These are phyloP conservation scores for Entonaema liquescens DNA, from an alignment of 495 filamentous ascomycete genomes.

Conservation along the genomic window DNA sequence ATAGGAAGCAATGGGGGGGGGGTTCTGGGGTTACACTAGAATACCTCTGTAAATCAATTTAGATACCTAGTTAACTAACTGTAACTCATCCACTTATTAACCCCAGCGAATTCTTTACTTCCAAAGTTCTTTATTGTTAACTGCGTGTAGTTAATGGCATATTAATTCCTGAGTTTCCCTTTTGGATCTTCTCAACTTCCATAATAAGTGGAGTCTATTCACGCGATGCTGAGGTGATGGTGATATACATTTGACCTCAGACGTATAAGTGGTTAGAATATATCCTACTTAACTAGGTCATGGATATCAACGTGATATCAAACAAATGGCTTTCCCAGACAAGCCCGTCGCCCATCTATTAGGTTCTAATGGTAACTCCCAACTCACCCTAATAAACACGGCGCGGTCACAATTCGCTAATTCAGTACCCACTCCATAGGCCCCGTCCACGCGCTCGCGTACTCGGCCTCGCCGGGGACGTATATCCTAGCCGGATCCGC, in stretches of 20 bases:
- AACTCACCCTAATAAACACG: neutral
- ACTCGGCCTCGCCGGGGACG: constrained; percentile 71
- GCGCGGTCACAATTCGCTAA: constrained; percentile 8
- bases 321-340: constrained; percentile 50
- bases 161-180: neutral
- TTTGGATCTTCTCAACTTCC: neutral
- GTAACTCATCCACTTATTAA: neutral
- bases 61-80: neutral
- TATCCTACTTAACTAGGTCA: constrained; percentile 13
- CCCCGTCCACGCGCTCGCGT: constrained; percentile 76
- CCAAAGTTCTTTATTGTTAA: too few relatives aligned
- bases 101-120: neutral
- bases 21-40: neutral
- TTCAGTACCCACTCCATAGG: constrained; percentile 51
- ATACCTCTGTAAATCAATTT: neutral
- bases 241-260: constrained; percentile 4
- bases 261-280: constrained; percentile 11
- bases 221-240: constrained; percentile 6
- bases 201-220: neutral
- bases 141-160: too few relatives aligned
- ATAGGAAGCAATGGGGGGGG: neutral
- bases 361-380: constrained; percentile 52
- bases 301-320: constrained; percentile 32
- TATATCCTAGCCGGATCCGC: constrained; percentile 88
- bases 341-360: constrained; percentile 54